A percentile compares a stretch with the other conserved stretches of the same genome.
Conservation (phyloP, 2,329 filamentous ascomycete genomes). For the Fusarium tricinctum region DNA sequence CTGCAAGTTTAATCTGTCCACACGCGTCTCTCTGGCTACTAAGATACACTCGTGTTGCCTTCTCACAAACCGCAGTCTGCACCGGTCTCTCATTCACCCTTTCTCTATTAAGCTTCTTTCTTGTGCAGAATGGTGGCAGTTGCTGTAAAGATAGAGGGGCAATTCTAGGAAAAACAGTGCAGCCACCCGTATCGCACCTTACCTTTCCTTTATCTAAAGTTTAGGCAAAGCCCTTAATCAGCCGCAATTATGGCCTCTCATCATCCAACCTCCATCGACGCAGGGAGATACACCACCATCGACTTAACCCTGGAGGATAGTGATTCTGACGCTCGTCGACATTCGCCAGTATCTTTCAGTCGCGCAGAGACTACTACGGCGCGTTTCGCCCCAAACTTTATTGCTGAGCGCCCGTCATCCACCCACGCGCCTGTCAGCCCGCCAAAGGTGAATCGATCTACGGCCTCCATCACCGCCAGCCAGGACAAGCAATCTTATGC, state of each 20-base stretch:
- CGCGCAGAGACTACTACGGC: conserved; percentile 23
- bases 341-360: not conserved
- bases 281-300: conserved; percentile 23
- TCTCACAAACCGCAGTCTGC: conserved; percentile 21
- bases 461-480: conserved; percentile 15
- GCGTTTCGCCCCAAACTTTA: conserved; percentile 28
- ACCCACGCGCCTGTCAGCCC: conserved; percentile 49
- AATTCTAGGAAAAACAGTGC: conserved; percentile 48
- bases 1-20: conserved; percentile 31
- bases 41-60: conserved; percentile 36
- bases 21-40: conserved; percentile 33
- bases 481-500: conserved; percentile 8
- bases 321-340: conserved; percentile 15
- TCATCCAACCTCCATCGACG: conserved; percentile 17
- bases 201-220: conserved; percentile 25
- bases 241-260: conserved; percentile 32
- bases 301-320: conserved; percentile 40
- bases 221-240: conserved; percentile 33
- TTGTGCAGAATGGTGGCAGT: conserved; percentile 47
- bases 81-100: not conserved
- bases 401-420: conserved; percentile 24
- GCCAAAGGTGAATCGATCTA: conserved; percentile 47
- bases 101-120: conserved; percentile 5
- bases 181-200: conserved; percentile 22
- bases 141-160: conserved; percentile 45